phyloP scores from a whole-genome alignment of 176 grass and related monocot genomes.

The Saccharum spontaneum region DNA sequence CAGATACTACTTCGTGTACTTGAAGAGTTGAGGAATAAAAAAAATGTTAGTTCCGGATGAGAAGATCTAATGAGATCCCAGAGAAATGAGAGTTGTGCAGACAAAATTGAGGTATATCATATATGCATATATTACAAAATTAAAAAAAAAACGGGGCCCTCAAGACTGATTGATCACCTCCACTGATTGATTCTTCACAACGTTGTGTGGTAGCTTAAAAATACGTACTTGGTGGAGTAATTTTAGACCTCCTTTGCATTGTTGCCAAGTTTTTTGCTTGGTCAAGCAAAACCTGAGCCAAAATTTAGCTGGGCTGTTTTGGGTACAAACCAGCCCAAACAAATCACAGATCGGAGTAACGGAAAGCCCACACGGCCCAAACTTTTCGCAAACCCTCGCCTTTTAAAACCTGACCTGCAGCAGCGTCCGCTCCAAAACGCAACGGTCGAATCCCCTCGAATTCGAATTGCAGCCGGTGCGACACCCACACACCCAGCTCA shows the following conservation, averaged over 20 bases:
- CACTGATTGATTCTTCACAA: too few relatives aligned
- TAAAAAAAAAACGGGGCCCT: too few relatives aligned
- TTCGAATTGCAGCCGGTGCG: conserved; percentile 36
- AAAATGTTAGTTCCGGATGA: not conserved
- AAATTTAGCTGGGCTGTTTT: not conserved
- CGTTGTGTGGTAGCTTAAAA: too few relatives aligned
- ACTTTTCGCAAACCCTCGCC: not conserved
- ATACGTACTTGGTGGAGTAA: too few relatives aligned
- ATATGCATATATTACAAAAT: not conserved
- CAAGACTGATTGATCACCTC: too few relatives aligned
- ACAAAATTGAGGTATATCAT: not conserved
- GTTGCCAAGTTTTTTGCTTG: not conserved
- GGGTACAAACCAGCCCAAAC: not conserved
- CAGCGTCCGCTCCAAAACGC: conserved; percentile 29
- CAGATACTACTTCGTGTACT: too few relatives aligned
- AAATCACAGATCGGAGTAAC: not conserved
- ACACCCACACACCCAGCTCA: not conserved
- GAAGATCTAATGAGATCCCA: not conserved
- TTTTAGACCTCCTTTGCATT: too few relatives aligned
- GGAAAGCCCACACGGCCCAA: not conserved
- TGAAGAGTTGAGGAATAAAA: too few relatives aligned
- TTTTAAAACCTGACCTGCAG: conserved; percentile 34
- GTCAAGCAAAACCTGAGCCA: not conserved
- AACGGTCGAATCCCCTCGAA: conserved; percentile 25
- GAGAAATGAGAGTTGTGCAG: not conserved